These are phyloP conservation scores for Bipolaris oryzae DNA, from an alignment of 2,329 filamentous ascomycete species.

Conservation along the genomic window DNA sequence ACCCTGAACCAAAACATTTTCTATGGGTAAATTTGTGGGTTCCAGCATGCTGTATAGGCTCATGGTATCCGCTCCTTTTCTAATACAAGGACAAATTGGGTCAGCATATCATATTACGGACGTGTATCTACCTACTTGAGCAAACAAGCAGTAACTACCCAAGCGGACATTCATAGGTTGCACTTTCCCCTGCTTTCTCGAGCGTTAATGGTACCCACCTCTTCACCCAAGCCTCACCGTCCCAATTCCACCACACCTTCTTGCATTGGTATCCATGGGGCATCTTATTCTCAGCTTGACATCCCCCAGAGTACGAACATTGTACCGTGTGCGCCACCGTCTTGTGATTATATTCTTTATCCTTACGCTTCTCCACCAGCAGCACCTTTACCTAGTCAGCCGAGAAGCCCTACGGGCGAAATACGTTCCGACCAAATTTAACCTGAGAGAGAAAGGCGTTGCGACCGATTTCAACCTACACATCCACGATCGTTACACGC, in stretches of 20 bases:
- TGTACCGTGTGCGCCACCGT: conserved; percentile 17
- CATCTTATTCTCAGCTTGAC: conserved; percentile 8
- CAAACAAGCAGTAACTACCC: neutral
- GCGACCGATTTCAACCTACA: conserved; percentile 21
- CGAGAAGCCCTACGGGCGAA: conserved; percentile 29
- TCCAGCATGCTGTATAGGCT: conserved; percentile 1
- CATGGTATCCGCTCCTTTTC: conserved; percentile 2
- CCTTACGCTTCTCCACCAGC: conserved; percentile 25
- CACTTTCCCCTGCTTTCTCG: conserved; percentile 1
- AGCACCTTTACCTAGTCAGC: conserved; percentile 25
- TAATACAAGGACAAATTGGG: neutral
- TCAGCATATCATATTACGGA: neutral
- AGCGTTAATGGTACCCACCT: neutral
- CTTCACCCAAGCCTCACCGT: neutral
- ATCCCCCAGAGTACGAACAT: conserved; percentile 11
- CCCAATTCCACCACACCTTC: neutral
- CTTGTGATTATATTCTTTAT: conserved; percentile 21
- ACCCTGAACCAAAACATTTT: neutral
- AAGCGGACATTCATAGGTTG: neutral
- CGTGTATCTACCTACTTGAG: neutral
- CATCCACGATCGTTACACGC: neutral
- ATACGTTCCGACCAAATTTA: conserved; percentile 29
- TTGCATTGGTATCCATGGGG: conserved; percentile 13
- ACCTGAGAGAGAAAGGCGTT: conserved; percentile 29
- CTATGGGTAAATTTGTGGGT: neutral